Conservation (phyloP, 2,329 filamentous ascomycete genomes). For the Claviceps africana region DNA sequence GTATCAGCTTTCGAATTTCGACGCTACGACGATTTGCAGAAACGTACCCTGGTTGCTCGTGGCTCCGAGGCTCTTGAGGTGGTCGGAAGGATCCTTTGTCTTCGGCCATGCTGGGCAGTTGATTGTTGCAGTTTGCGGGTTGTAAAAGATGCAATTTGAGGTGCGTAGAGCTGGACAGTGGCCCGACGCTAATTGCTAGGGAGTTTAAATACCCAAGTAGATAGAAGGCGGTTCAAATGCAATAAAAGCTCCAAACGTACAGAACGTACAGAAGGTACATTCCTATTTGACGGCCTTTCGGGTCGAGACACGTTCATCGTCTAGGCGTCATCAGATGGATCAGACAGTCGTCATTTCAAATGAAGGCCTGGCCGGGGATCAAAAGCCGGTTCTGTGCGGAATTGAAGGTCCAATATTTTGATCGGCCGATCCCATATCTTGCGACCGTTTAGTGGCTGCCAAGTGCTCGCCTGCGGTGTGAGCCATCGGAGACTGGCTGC, state of each 20-base stretch:
- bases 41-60: conserved; percentile 23
- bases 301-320: neutral
- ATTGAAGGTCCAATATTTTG: neutral
- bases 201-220: too few relatives aligned
- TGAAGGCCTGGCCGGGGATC: neutral
- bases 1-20: neutral
- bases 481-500: too few relatives aligned
- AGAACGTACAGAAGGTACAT: too few relatives aligned
- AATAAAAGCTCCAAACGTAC: neutral
- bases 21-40: neutral
- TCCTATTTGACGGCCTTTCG: neutral
- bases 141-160: neutral
- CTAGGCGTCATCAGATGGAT: neutral
- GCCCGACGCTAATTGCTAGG: too few relatives aligned
- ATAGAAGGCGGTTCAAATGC: neutral
- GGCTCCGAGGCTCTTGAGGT: conserved; percentile 19
- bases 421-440: neutral
- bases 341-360: neutral
- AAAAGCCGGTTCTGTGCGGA: neutral
- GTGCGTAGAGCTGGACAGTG: neutral
- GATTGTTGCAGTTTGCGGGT: neutral
- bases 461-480: too few relatives aligned
- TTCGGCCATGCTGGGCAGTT: conserved; percentile 26
- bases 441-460: neutral
- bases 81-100: conserved; percentile 21